A percentile compares a stretch with the other conserved stretches of the same genome.
These are phyloP conservation scores for Phialophora verrucosa DNA, from an alignment of 2,329 filamentous ascomycete genomes.

Conservation along the genomic window DNA sequence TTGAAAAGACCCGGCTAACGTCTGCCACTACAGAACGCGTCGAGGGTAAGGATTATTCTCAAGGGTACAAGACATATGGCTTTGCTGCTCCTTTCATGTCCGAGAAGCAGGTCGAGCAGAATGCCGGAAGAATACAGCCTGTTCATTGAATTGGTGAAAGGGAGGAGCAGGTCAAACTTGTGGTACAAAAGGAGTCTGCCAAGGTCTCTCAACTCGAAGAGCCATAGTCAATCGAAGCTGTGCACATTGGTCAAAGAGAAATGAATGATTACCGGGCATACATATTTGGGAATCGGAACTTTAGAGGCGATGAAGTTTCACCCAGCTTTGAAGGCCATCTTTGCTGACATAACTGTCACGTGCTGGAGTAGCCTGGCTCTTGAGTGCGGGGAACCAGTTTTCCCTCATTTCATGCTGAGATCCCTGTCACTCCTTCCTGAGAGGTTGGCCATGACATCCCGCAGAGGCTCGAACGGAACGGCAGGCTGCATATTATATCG, in stretches of 20 bases:
- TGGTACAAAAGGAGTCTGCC: not conserved
- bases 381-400: not conserved
- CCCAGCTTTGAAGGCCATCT: not conserved
- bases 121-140: slow-evolving; percentile 12
- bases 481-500: slow-evolving; percentile 3
- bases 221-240: not conserved
- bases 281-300: not conserved
- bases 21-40: slow-evolving; percentile 20
- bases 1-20: not conserved
- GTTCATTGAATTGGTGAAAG: slow-evolving; percentile 19
- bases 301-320: not conserved
- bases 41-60: slow-evolving; percentile 27
- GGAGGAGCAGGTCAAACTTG: not conserved
- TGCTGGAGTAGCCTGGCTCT: not conserved
- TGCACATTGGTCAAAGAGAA: not conserved
- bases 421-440: slow-evolving; percentile 1
- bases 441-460: slow-evolving; percentile 9
- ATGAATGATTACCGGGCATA: not conserved
- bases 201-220: not conserved
- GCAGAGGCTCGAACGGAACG: not conserved
- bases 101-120: slow-evolving; percentile 26
- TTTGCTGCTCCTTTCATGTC: slow-evolving; percentile 30
- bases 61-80: slow-evolving; percentile 29
- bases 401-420: slow-evolving; percentile 4
- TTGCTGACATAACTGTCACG: not conserved